These are phyloP conservation scores for Rhodotorula sp. DNA, from an alignment of 1,284 basidiomycete genomes.

Conservation along the genomic window DNA sequence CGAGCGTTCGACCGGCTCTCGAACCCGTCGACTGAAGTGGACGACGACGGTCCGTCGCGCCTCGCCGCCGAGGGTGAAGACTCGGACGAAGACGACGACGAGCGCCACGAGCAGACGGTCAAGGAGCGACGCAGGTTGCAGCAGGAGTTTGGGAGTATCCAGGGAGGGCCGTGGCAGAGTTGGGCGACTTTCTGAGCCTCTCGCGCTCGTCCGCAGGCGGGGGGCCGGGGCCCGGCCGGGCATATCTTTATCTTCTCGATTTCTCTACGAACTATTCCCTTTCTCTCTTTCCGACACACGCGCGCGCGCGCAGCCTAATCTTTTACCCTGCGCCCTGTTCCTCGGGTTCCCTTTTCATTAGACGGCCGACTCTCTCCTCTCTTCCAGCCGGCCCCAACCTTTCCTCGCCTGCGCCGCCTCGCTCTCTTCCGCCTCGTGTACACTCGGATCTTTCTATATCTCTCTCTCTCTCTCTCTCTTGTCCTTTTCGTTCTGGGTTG, in stretches of 20 bases:
- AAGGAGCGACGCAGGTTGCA: constrained; percentile 19
- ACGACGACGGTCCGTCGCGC: not conserved
- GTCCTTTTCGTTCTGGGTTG: not conserved
- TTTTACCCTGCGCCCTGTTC: too few species aligned
- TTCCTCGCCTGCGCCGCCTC: too few species aligned
- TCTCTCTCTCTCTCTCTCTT: not conserved
- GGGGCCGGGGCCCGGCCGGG: too few species aligned
- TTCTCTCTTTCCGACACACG: not conserved
- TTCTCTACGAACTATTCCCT: too few species aligned
- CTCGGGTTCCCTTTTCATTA: not conserved
- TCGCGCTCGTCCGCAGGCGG: too few species aligned
- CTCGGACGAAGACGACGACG: constrained; percentile 22
- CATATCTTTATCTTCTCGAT: not conserved
- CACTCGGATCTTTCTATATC: not conserved
- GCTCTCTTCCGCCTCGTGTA: not conserved
- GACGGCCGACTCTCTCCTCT: not conserved
- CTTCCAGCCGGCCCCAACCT: too few species aligned
- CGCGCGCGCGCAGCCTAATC: too few species aligned
- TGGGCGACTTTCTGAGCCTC: constrained; percentile 27
- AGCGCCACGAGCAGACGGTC: constrained; percentile 15
- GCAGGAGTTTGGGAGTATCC: constrained; percentile 27
- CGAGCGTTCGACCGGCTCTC: too few species aligned
- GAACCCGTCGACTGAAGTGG: not conserved
- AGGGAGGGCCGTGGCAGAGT: constrained; percentile 25
- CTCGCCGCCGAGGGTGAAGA: not conserved